Percentiles rank a stretch among this genome's conserved stretches.
Evolutionary conservation across 176 grass and related monocot species (phyloP).

Genomic region (Rhynchospora pubera): DNA sequence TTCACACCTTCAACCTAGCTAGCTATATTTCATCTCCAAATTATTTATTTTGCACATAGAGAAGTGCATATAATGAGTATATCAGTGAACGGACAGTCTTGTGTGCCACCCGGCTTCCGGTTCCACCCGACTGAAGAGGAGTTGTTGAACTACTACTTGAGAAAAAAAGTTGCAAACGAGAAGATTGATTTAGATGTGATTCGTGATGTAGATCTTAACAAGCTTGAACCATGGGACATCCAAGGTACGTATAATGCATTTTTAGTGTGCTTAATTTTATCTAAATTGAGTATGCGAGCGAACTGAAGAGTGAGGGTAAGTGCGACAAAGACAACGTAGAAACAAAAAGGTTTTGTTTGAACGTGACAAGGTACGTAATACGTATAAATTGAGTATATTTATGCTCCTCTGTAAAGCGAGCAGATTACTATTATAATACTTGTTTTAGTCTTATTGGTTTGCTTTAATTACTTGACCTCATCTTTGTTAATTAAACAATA

Average conservation of each 20-base stretch:
- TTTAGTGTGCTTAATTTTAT: background rate
- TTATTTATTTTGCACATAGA: background rate
- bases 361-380: conserved; percentile 11
- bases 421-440: background rate
- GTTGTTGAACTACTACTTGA: conserved; percentile 86
- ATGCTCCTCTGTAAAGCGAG: background rate
- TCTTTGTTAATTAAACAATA: background rate
- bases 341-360: background rate
- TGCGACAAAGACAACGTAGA: background rate
- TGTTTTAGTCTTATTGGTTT: background rate
- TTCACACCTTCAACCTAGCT: background rate
- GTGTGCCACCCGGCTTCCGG: conserved; percentile 89
- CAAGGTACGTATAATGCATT: conserved; percentile 49
- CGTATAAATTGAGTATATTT: conserved; percentile 2
- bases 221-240: conserved; percentile 99
- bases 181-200: conserved; percentile 97
- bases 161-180: conserved; percentile 83
- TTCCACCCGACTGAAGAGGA: conserved; percentile 99
- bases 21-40: background rate
- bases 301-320: background rate
- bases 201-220: conserved; percentile 95
- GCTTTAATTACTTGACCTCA: background rate
- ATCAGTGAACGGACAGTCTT: conserved; percentile 94
- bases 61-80: conserved; percentile 56
- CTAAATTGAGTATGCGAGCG: background rate